A percentile compares a stretch with the other conserved stretches of the same genome.
Evolutionary conservation across 345 rosid species (phyloP).

Genomic region (Aethionema arabicum): DNA sequence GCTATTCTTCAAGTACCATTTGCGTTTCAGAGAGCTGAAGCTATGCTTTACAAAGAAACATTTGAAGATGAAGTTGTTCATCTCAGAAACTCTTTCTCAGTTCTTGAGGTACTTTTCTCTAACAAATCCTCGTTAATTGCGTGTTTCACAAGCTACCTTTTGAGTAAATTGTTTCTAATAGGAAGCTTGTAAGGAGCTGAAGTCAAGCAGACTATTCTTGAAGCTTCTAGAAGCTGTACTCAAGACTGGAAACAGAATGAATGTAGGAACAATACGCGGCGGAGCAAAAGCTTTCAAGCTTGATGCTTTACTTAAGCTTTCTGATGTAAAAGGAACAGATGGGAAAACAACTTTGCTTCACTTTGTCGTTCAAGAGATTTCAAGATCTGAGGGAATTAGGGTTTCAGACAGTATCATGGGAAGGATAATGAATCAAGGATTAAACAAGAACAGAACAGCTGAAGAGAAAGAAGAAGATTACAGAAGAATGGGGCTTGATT

Average conservation of each 20-base stretch:
- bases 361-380: constrained; percentile 90
- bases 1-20: constrained; percentile 60
- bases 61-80: constrained; percentile 90
- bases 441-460: constrained; percentile 48
- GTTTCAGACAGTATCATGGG: constrained; percentile 94
- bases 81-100: constrained; percentile 82
- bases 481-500: constrained; percentile 88
- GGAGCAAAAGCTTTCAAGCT: constrained; percentile 97
- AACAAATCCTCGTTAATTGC: constrained; percentile 4
- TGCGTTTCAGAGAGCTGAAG: constrained; percentile 71
- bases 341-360: constrained; percentile 88
- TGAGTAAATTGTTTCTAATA: constrained; percentile 33
- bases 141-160: constrained; percentile 19
- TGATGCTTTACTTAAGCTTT: constrained; percentile 82
- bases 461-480: constrained; percentile 89
- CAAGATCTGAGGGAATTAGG: constrained; percentile 83
- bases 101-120: constrained; percentile 46
- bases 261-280: constrained; percentile 91
- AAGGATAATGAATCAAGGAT: constrained; percentile 56
- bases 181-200: constrained; percentile 98
- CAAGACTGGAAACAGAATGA: constrained; percentile 97
- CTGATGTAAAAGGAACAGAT: constrained; percentile 93
- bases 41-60: constrained; percentile 89
- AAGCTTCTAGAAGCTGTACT: constrained; percentile 91
- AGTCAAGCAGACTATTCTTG: constrained; percentile 85